Evolutionary conservation across 139 green algal genomes (phyloP).

Genomic region (Micractinium conductrix): DNA sequence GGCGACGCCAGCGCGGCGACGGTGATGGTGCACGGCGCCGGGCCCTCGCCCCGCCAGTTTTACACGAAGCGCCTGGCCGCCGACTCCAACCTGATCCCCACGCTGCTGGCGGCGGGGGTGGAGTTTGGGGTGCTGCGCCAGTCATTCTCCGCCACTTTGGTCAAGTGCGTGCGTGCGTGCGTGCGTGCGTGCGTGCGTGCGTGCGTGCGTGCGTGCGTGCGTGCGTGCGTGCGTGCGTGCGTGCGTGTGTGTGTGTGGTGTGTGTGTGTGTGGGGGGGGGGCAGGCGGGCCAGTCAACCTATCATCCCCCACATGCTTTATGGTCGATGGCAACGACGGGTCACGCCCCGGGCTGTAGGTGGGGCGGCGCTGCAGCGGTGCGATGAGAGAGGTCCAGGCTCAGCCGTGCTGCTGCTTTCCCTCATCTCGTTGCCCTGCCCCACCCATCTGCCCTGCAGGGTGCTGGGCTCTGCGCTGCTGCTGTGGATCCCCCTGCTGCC

Average conservation of each 20-base stretch:
- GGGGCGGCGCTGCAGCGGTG: too few relatives aligned
- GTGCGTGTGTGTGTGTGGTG: too few relatives aligned
- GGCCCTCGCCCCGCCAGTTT: conserved; percentile 27
- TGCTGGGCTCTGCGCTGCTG: conserved; percentile 46
- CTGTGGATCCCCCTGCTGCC: conserved; percentile 91
- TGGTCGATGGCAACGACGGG: too few relatives aligned
- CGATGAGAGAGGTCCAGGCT: too few relatives aligned
- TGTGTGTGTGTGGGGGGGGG: too few relatives aligned
- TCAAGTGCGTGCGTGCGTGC: too few relatives aligned
- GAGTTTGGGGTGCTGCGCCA: conserved; percentile 55
- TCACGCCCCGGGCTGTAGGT: too few relatives aligned
- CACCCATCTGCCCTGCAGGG: background rate
- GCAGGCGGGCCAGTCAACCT: too few relatives aligned
- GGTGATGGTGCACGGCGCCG: background rate
- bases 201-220: too few relatives aligned
- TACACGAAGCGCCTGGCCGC: conserved; percentile 41
- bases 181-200: too few relatives aligned
- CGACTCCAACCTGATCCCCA: conserved; percentile 55
- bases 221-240: too few relatives aligned
- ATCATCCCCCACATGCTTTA: too few relatives aligned
- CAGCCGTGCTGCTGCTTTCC: background rate
- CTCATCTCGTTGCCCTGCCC: background rate
- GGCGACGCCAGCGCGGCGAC: background rate
- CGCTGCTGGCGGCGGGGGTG: conserved; percentile 49
- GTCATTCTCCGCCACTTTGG: conserved; percentile 17